Evolutionary conservation across 75 land plant species (phyloP), one percentile per base, ranked within the genome.

Genomic region (Pinus tabuliformis): DNA sequence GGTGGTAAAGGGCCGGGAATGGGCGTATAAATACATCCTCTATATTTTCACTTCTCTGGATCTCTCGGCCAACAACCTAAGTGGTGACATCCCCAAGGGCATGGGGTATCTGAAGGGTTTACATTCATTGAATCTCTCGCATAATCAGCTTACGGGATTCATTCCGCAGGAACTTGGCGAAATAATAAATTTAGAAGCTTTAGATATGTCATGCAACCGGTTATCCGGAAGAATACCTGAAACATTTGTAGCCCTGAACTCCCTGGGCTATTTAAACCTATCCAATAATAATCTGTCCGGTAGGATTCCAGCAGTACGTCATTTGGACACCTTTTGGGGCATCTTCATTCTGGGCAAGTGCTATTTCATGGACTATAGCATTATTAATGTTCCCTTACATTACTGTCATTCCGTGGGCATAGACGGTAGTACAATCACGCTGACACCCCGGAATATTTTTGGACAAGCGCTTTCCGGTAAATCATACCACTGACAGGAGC

Each of bases 201-300:
- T 77, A 14, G 73, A 77, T 66, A n/a, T 77, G 21, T 49, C 78
- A 20, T 68, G 45, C 20, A 77, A 77, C 37, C 52, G 45, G 45
- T 7, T 77, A 15, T 42, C 54, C 11, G 78, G 33, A 14, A 73
- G 52, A 70, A 70, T 26, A 33, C 73, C 39, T 45, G 22, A 21
- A 59, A 58, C 37, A 7, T 36, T 75, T 26, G 30, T 65, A 28
- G 14, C 18, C 17, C 9, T n/a, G 17, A 0, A 30, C 28, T 24
- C 24, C 42, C 24, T 75, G 24, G 80, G 21, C 15, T 70, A 9
- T 36, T 37, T 78, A 21, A 58, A 57, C 8, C 39, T 78, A 14
- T 56, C 76, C 4, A 60, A 78, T 39, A 78, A 78, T 49, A 58
- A 37, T 14, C n/a, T 78, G 16, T 14, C 59, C 5, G 75, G 80